A percentile compares a stretch with the other conserved stretches of the same genome.
These are phyloP conservation scores for Mycena citricolor DNA, from an alignment of 1,284 basidiomycete genomes.

Conservation along the genomic window DNA sequence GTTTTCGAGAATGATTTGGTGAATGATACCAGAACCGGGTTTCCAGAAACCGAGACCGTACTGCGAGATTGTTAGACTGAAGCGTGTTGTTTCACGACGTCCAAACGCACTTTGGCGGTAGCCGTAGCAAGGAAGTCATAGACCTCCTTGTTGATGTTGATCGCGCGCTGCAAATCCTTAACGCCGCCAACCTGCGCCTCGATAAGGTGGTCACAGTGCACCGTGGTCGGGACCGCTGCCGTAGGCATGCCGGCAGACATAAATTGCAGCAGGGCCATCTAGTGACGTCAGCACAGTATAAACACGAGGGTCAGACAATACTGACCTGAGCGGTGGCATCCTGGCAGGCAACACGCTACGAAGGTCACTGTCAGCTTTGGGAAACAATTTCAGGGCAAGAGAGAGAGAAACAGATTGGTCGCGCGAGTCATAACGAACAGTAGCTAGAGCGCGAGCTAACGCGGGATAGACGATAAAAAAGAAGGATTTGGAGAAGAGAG, in stretches of 20 bases:
- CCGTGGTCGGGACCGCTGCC: constrained; percentile 95
- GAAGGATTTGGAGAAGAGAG: constrained; percentile 5
- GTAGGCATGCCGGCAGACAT: constrained; percentile 99
- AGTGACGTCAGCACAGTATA: constrained; percentile 35
- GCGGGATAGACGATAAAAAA: neutral
- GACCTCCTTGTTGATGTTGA: constrained; percentile 97
- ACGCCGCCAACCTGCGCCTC: constrained; percentile 94
- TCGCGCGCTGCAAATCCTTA: constrained; percentile 91
- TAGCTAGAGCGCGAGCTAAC: too few relatives aligned
- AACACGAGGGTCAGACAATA: constrained; percentile 20
- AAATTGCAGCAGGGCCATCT: constrained; percentile 99
- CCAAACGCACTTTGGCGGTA: constrained; percentile 76
- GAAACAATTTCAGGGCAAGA: constrained; percentile 9
- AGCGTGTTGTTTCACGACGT: constrained; percentile 10
- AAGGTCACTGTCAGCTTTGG: constrained; percentile 8
- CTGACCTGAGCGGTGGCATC: constrained; percentile 90
- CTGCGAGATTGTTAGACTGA: constrained; percentile 35
- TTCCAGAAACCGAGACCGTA: constrained; percentile 99
- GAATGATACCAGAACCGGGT: constrained; percentile 97
- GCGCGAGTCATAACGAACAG: too few relatives aligned
- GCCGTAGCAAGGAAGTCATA: constrained; percentile 99
- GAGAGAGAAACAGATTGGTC: constrained; percentile 4
- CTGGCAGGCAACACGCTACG: constrained; percentile 97
- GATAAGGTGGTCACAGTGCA: constrained; percentile 99
- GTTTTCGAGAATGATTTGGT: constrained; percentile 98